Base-by-base conservation (phyloP, 495 filamentous ascomycete species). In the Hypoxylon fragiforme region DNA sequence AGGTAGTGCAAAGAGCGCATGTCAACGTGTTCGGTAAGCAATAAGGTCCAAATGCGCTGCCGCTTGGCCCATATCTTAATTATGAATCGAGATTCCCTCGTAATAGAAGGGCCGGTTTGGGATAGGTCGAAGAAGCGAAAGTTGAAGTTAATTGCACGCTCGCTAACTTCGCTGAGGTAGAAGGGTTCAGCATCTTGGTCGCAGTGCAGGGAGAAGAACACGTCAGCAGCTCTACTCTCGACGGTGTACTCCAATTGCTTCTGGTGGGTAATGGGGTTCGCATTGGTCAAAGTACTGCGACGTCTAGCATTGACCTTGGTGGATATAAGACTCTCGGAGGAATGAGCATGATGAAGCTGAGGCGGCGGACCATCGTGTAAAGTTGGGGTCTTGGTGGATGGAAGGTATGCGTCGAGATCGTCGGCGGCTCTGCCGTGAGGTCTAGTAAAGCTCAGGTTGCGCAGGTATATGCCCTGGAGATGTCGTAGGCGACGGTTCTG, bases 401-500 rank as follows among this genome's bases (percentile, higher is more conserved):
- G 84, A 62, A 84, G 85, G 63, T 90, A 82, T 30, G 96, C 81
- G 44, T 85, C 88, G 44, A 88, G 88, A 65, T 96, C 92, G 69
- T 96, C 91, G 67, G 88, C 85, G 16, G 92, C 91, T 60, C 82
- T 87, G 34, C 87, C 82, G 40, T 83, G 82, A 44, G 81, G 71
- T 34, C 82, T 76, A 11, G 66, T 72, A 40, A 92, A 83, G 46
- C 83, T 81, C 28, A 97, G 75, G 67, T 97, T 98, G 40, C 94
- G 89, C 16, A 97, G 72, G 38, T 87, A 91, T 40, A 98, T 84
- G 43, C 89, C 90, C 56, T 88, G 84, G 12, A 98, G 77, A 74
- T 97, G 91, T 43, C 94, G 85, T 20, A 98, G 78, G 68, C 87
- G 92, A 60, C 91, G 85, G 66, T 95, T 96, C 84, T 95, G 75